These are phyloP conservation scores for Actinidia chinensis DNA, from an alignment of 179 eudicot genomes.

Conservation along the genomic window DNA sequence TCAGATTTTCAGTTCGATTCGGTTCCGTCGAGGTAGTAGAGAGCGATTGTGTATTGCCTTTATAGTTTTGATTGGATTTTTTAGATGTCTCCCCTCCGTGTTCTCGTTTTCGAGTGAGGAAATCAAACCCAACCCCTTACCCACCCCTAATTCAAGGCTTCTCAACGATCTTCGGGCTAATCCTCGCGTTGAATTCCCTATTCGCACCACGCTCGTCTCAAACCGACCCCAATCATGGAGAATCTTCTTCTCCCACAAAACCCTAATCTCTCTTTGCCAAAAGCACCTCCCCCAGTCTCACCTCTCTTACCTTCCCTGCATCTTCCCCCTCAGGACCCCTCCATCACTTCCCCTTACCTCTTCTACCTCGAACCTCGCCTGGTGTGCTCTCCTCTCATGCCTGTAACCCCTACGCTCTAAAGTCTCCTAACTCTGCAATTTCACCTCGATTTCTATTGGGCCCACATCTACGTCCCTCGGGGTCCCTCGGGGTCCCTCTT, in stretches of 20 bases:
- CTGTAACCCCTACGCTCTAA: slow-evolving; percentile 77
- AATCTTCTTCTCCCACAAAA: slow-evolving; percentile 52
- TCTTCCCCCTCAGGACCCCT: slow-evolving; percentile 88
- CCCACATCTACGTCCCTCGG: slow-evolving; percentile 62
- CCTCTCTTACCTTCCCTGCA: slow-evolving; percentile 54
- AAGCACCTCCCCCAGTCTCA: slow-evolving; percentile 21
- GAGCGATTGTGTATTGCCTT: not conserved
- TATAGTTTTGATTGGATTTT: not conserved
- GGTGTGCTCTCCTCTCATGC: slow-evolving; percentile 80
- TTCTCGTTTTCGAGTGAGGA: slow-evolving; percentile 20
- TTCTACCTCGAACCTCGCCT: slow-evolving; percentile 64
- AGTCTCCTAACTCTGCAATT: slow-evolving; percentile 67
- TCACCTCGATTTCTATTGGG: slow-evolving; percentile 54
- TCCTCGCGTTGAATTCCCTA: slow-evolving; percentile 61
- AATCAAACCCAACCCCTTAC: slow-evolving; percentile 26
- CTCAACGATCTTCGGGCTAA: slow-evolving; percentile 62
- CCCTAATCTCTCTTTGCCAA: slow-evolving; percentile 44
- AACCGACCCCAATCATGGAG: slow-evolving; percentile 73
- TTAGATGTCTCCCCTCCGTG: slow-evolving; percentile 29
- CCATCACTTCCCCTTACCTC: slow-evolving; percentile 55
- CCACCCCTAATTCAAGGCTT: slow-evolving; percentile 76
- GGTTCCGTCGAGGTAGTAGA: not conserved
- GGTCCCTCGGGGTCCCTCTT: slow-evolving; percentile 83
- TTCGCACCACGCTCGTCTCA: slow-evolving; percentile 54
- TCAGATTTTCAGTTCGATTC: not conserved